Conservation (phyloP, 1,284 basidiomycete genomes). For the Ganoderma multipileum region DNA sequence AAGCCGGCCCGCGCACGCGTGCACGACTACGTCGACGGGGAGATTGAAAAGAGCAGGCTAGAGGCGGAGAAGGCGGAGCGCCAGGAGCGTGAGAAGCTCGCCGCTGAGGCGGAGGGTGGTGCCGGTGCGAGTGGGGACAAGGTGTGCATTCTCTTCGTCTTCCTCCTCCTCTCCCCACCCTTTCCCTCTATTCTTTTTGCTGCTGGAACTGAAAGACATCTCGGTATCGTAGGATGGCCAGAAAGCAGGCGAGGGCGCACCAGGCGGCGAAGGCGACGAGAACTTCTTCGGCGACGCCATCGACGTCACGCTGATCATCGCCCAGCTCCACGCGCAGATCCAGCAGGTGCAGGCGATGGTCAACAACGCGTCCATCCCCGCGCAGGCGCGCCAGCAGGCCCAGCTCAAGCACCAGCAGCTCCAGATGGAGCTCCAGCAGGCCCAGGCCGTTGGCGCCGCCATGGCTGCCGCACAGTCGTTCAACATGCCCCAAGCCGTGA, state of each 20-base stretch:
- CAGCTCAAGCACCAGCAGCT: constrained; percentile 80
- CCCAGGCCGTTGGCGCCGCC: constrained; percentile 68
- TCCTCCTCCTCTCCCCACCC: background rate
- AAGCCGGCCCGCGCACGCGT: constrained; percentile 81
- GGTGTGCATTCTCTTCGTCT: constrained; percentile 14
- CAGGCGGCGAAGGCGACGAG: constrained; percentile 46
- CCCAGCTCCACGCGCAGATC: constrained; percentile 82
- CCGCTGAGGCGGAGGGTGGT: constrained; percentile 16
- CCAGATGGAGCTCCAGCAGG: constrained; percentile 79
- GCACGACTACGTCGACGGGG: constrained; percentile 81
- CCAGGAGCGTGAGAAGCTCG: constrained; percentile 18
- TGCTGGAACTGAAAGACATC: background rate
- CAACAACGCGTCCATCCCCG: constrained; percentile 74
- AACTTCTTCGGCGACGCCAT: constrained; percentile 64
- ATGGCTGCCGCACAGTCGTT: constrained; percentile 47
- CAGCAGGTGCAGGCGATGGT: constrained; percentile 77
- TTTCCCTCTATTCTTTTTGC: background rate
- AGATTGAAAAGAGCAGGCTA: constrained; percentile 83
- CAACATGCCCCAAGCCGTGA: constrained; percentile 48
- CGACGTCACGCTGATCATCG: constrained; percentile 74
- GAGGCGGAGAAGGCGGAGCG: constrained; percentile 45
- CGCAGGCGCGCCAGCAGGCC: constrained; percentile 76
- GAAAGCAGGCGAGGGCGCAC: constrained; percentile 14
- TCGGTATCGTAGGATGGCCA: background rate
- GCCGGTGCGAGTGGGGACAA: constrained; percentile 23